Percentiles rank a stretch among this genome's conserved stretches.
Evolutionary conservation across 306 rosid species (phyloP).

Genomic region (Hippophae rhamnoides): DNA sequence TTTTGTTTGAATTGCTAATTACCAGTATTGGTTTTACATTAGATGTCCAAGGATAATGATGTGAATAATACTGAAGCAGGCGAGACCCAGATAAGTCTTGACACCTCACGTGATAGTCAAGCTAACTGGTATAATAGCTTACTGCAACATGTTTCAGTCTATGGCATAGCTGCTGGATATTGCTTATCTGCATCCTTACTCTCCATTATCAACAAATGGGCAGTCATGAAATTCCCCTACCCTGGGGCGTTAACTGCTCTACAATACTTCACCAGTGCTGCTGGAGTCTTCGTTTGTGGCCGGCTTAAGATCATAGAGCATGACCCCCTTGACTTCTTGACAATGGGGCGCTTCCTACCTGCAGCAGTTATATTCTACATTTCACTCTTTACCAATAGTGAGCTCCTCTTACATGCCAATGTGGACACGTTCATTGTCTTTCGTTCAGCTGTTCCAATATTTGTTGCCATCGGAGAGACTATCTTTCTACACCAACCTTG

Average conservation of each 20-base stretch:
- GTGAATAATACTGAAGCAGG: constrained; percentile 32
- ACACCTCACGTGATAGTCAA: neutral
- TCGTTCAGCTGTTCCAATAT: too few species aligned
- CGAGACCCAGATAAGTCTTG: constrained; percentile 23
- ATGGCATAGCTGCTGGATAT: constrained; percentile 76
- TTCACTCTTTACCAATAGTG: constrained; percentile 42
- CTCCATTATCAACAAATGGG: constrained; percentile 90
- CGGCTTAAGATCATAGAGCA: constrained; percentile 46
- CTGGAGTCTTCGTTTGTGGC: constrained; percentile 59
- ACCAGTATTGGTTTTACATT: constrained; percentile 4
- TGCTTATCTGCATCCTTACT: constrained; percentile 83
- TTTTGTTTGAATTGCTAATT: neutral
- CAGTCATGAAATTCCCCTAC: constrained; percentile 82
- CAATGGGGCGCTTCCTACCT: constrained; percentile 76
- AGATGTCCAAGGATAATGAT: constrained; percentile 39
- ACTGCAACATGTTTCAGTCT: constrained; percentile 51
- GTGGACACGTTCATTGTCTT: too few species aligned
- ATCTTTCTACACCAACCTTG: constrained; percentile 51
- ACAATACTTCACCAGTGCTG: constrained; percentile 77
- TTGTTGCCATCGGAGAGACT: too few species aligned
- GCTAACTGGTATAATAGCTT: constrained; percentile 35
- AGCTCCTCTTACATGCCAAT: too few species aligned
- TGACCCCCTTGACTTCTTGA: constrained; percentile 44
- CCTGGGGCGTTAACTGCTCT: constrained; percentile 81
- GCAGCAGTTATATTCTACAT: constrained; percentile 74